Base-by-base conservation (phyloP, 2,329 filamentous ascomycete genomes). In the Plectosphaerella cucumerina region DNA sequence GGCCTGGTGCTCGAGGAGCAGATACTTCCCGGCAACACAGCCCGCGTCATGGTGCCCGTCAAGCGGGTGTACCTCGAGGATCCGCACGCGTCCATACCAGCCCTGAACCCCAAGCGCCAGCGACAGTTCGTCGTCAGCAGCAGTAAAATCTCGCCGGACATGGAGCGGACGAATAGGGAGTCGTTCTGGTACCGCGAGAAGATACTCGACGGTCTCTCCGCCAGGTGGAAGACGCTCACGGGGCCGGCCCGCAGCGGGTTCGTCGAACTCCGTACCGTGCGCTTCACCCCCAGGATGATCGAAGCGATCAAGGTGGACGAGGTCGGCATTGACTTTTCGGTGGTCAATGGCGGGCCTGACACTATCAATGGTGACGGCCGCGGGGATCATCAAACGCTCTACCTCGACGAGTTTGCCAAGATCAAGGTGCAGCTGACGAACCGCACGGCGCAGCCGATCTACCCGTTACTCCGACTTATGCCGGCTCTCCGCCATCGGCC, bases 71-170 rank as follows among this genome's bases (percentile, higher is more conserved):
- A 88, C 63, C 67, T 96, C 18, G 77, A 85, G n/a, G 82, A 94
- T 55, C 85, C 90, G 3, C 83, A 91, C 62, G 85, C 85, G 2
- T 76, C 86, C 2, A 89, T 97, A 37, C 92, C 91, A 1, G 86
- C 84, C 1, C 75, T 96, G 10, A 91, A 93, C 58, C 87, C 87
- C 1, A 84, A 86, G 0, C 84, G 87, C n/a, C 87, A 90, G 62
- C 82, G 91, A n/a, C 92, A 97, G 63, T 97, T 96, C 60, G 89
- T 97, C 26, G 89, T 96, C 42, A 94, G 88, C 67, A 82, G 85
- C 15, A 85, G 83, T 62, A 89, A 89, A 60, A 82, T 92, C 50
- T 86, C 87, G 0, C 88, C 90, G 0, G 90, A 94, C 56, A 81
- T 80, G 42, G 92, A 97, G 69, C 82, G 88, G 33, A 81, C 84